phyloP scores from a whole-genome alignment of 1,284 basidiomycete species.

The Wolfiporia cocos region DNA sequence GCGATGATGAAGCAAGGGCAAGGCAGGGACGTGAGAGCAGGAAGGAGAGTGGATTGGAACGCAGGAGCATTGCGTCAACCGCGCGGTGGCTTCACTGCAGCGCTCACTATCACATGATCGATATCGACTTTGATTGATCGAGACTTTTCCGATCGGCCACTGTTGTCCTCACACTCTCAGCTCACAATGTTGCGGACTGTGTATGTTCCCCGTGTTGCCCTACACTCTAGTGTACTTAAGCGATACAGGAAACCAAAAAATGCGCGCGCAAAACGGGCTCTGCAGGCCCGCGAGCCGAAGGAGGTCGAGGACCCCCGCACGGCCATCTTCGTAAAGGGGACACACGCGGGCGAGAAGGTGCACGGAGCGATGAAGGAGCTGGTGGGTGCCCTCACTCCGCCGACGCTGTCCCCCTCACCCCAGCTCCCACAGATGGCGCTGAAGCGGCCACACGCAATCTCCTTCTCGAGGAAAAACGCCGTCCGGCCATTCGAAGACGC shows the following conservation, averaged over 20 bases:
- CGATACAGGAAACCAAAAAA: conserved; percentile 86
- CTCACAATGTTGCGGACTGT: conserved; percentile 32
- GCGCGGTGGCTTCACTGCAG: neutral
- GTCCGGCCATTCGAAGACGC: conserved; percentile 90
- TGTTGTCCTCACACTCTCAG: neutral
- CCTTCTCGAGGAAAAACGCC: conserved; percentile 93
- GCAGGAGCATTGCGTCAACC: neutral
- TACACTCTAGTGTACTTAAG: neutral
- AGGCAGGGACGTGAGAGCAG: too few relatives aligned
- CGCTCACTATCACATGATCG: conserved; percentile 1
- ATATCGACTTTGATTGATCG: neutral
- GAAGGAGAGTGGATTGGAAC: too few relatives aligned
- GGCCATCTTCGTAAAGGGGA: conserved; percentile 88
- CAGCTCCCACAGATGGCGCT: conserved; percentile 72
- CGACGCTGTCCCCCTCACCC: neutral
- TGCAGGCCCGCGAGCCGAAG: conserved; percentile 86
- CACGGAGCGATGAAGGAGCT: conserved; percentile 84
- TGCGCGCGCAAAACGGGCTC: conserved; percentile 91
- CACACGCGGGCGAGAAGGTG: conserved; percentile 78
- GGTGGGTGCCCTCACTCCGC: conserved; percentile 40
- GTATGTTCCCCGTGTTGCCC: conserved; percentile 22
- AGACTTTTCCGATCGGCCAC: too few relatives aligned
- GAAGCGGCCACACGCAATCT: conserved; percentile 84
- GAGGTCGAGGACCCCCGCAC: conserved; percentile 83
- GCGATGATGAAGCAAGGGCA: too few relatives aligned